Conservation (phyloP, 2,329 filamentous ascomycete species). For the Dissoconium aciculare region DNA sequence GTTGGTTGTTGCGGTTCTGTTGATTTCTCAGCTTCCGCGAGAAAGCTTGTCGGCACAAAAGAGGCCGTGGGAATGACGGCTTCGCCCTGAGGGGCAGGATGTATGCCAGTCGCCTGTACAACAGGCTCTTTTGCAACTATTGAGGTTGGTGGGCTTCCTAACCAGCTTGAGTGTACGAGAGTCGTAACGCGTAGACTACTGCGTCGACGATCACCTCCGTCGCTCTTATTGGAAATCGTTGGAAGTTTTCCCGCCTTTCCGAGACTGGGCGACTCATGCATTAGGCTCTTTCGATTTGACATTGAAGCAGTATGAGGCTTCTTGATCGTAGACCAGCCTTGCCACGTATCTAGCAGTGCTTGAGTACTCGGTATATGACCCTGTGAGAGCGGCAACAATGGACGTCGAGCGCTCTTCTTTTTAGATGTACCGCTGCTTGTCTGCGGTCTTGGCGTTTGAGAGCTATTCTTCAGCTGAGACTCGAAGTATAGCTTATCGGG, state of each 20-base stretch:
- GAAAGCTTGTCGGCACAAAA: no score
- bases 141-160: no score
- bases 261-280: slow-evolving; percentile 9
- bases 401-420: slow-evolving; percentile 6
- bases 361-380: slow-evolving; percentile 28
- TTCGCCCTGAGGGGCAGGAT: background rate
- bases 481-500: slow-evolving; percentile 13
- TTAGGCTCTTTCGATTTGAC: slow-evolving; percentile 6
- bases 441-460: background rate
- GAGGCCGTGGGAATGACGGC: background rate
- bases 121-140: background rate
- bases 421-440: background rate
- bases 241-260: slow-evolving; percentile 3
- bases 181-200: slow-evolving; percentile 1
- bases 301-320: slow-evolving; percentile 19
- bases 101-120: no score
- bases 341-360: slow-evolving; percentile 28
- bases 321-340: slow-evolving; percentile 29
- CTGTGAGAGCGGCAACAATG: slow-evolving; percentile 12
- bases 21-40: background rate
- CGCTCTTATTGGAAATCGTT: background rate
- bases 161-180: no score
- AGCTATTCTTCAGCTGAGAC: slow-evolving; percentile 12
- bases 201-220: no score
- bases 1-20: background rate